phyloP scores from a whole-genome alignment of 1,284 basidiomycete genomes.

The Trametes versicolor region DNA sequence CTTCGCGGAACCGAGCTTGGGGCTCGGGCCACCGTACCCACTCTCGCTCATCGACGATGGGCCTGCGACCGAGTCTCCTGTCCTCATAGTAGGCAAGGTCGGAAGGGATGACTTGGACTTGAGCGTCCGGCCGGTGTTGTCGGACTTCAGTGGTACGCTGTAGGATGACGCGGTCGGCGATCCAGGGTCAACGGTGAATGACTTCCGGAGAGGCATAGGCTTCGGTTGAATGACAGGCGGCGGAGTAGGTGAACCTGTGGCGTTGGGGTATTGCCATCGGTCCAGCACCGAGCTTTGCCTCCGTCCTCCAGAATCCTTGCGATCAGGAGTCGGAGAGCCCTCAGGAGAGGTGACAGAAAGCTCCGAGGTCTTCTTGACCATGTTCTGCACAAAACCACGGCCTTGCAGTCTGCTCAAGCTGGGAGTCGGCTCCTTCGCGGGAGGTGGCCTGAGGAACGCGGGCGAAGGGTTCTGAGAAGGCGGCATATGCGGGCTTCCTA shows the following conservation, averaged over 20 bases:
- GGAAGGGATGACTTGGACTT: conserved; percentile 41
- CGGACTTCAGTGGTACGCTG: conserved; percentile 37
- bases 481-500: conserved; percentile 57
- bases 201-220: conserved; percentile 53
- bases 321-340: conserved; percentile 35
- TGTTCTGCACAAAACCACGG: conserved; percentile 82
- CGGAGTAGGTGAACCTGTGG: conserved; percentile 30
- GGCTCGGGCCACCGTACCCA: conserved; percentile 35
- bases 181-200: conserved; percentile 47
- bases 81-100: conserved; percentile 32
- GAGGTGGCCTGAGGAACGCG: conserved; percentile 65
- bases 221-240: conserved; percentile 48
- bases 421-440: conserved; percentile 77
- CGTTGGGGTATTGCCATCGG: conserved; percentile 61
- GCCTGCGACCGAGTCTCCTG: conserved; percentile 30
- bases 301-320: conserved; percentile 28
- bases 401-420: conserved; percentile 84
- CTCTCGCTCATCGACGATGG: conserved; percentile 38
- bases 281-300: conserved; percentile 64
- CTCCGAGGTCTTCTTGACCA: conserved; percentile 73
- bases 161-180: conserved; percentile 35
- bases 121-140: conserved; percentile 36
- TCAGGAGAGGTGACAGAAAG: conserved; percentile 46
- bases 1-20: conserved; percentile 55
- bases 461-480: conserved; percentile 58